These are phyloP conservation scores for Pythium dissotocum DNA, from an alignment of 352 stramenopile species.

Conservation along the genomic window DNA sequence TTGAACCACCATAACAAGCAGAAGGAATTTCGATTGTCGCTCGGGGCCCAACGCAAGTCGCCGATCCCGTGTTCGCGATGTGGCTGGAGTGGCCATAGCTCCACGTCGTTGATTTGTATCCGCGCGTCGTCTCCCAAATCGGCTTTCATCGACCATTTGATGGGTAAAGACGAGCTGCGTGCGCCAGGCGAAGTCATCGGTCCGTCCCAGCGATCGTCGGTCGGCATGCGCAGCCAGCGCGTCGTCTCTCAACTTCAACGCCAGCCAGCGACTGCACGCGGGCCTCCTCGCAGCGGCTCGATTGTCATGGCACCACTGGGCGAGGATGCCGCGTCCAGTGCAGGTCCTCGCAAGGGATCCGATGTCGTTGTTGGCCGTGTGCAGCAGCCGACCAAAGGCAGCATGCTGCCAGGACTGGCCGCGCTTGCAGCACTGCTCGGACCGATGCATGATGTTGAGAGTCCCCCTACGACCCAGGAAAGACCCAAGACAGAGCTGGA, in stretches of 20 bases:
- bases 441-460: neutral
- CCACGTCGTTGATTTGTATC: constrained; percentile 48
- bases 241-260: constrained; percentile 14
- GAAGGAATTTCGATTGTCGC: constrained; percentile 40
- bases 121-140: constrained; percentile 24
- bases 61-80: constrained; percentile 57
- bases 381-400: neutral
- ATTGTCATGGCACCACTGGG: neutral
- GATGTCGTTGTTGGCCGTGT: neutral
- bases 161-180: constrained; percentile 5
- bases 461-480: neutral
- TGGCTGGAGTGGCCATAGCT: constrained; percentile 52
- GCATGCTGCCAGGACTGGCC: constrained; percentile 9
- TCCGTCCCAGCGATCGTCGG: neutral
- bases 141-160: constrained; percentile 25
- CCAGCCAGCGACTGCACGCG: neutral
- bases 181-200: neutral
- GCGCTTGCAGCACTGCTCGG: constrained; percentile 6
- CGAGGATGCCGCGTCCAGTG: neutral
- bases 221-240: constrained; percentile 4
- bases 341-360: constrained; percentile 3
- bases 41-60: constrained; percentile 45
- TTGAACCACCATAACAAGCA: constrained; percentile 59
- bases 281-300: constrained; percentile 1
- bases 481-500: constrained; percentile 8